phyloP scores from a whole-genome alignment of 176 grass and related monocot species.

The Eragrostis curvula region DNA sequence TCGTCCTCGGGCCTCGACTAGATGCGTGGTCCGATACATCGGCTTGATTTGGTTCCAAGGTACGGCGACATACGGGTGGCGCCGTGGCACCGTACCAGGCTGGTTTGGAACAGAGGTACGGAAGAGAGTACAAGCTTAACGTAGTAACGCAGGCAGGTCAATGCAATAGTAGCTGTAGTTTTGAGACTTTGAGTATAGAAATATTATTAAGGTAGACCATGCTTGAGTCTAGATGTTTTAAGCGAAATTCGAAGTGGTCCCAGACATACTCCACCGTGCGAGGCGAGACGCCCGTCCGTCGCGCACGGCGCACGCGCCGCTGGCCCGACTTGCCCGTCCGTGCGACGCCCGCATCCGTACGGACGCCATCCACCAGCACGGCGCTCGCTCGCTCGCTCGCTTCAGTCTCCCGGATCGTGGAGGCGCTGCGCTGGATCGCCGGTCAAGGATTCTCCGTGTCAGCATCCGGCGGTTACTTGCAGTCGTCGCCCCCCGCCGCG shows the following conservation, averaged over 20 bases:
- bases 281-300: too few relatives aligned
- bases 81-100: background rate
- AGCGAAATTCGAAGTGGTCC: too few relatives aligned
- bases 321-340: background rate
- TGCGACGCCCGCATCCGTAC: background rate
- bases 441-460: conserved; percentile 5
- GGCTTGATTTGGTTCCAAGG: background rate
- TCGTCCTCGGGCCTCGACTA: background rate
- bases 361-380: background rate
- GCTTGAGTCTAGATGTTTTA: too few relatives aligned
- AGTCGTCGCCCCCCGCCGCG: background rate
- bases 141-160: background rate
- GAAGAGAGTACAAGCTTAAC: background rate
- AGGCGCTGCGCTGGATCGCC: background rate
- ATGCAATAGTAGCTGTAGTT: too few relatives aligned
- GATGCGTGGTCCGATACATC: background rate
- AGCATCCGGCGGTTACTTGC: background rate
- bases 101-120: conserved; percentile 1
- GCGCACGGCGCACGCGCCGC: too few relatives aligned
- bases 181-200: too few relatives aligned
- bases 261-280: too few relatives aligned
- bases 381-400: background rate
- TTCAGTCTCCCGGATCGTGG: background rate
- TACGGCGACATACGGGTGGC: background rate
- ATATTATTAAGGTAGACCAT: too few relatives aligned